Percentiles rank a stretch among this genome's conserved stretches.
Conservation (phyloP, 805 yeast genomes). For the Monosporozyma yasuniensis region DNA sequence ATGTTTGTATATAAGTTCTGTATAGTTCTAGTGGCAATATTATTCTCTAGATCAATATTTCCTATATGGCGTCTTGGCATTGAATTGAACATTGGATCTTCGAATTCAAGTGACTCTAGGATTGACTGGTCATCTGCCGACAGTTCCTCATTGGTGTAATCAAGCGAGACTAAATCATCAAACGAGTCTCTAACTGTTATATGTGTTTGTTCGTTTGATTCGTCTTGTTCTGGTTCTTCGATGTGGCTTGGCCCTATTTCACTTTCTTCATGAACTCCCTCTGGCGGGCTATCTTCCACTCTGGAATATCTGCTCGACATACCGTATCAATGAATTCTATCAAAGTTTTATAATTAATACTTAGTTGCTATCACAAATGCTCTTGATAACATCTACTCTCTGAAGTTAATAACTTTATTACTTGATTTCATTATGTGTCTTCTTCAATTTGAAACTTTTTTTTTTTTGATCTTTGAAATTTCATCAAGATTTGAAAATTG, state of each 20-base stretch:
- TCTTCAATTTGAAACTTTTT: not conserved
- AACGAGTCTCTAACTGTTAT: not conserved
- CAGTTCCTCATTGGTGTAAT: conserved; percentile 34
- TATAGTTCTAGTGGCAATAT: conserved; percentile 6
- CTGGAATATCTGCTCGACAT: not conserved
- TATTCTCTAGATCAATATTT: conserved; percentile 8
- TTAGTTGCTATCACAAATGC: not conserved
- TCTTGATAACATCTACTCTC: not conserved
- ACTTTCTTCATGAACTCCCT: not conserved
- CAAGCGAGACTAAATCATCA: conserved; percentile 9
- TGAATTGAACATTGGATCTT: conserved; percentile 2
- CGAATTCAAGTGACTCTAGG: conserved; percentile 5
- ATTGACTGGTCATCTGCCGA: conserved; percentile 44
- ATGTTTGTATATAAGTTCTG: not conserved
- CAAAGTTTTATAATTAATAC: not conserved
- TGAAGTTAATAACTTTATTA: not conserved
- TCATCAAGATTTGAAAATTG: not conserved
- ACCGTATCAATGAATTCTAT: not conserved
- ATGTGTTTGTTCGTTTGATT: not conserved
- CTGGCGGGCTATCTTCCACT: not conserved
- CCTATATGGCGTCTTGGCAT: conserved; percentile 2
- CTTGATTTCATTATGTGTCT: not conserved
- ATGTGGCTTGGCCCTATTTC: not conserved
- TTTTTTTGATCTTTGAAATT: not conserved
- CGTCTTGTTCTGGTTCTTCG: too few relatives aligned